These are phyloP conservation scores for Diospyros kaki DNA, from an alignment of 148 eudicot species.

Conservation along the genomic window DNA sequence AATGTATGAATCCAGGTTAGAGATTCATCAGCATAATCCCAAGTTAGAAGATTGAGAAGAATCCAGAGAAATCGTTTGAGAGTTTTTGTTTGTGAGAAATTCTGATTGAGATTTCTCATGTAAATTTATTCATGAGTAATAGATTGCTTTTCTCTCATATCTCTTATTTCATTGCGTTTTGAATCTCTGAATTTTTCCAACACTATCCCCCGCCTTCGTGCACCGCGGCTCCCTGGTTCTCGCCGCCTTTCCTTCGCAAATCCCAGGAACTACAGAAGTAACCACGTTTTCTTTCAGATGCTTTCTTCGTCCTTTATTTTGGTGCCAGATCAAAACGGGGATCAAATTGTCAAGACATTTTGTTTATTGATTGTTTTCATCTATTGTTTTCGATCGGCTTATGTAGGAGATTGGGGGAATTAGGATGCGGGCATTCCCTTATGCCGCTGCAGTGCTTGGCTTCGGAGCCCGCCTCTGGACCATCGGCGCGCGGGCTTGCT, in stretches of 20 bases:
- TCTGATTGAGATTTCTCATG: no score
- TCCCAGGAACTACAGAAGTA: slow-evolving; percentile 35
- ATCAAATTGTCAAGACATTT: not conserved
- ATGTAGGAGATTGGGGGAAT: slow-evolving; percentile 61
- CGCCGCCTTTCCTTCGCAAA: slow-evolving; percentile 53
- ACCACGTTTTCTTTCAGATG: not conserved
- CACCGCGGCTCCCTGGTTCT: slow-evolving; percentile 48
- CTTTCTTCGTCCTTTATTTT: not conserved
- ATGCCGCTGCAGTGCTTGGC: slow-evolving; percentile 37
- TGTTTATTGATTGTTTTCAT: not conserved
- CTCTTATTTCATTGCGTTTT: no score
- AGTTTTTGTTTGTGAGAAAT: no score
- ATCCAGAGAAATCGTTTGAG: no score
- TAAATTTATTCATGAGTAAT: no score
- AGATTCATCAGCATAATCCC: no score
- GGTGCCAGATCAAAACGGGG: no score
- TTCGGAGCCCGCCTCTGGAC: slow-evolving; percentile 39
- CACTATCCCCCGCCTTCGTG: slow-evolving; percentile 40
- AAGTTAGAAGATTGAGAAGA: no score
- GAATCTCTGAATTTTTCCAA: no score
- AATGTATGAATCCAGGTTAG: no score
- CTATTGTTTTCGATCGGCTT: not conserved
- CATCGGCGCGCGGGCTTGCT: slow-evolving; percentile 53
- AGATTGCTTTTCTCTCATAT: no score
- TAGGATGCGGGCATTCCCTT: slow-evolving; percentile 70